Base-by-base conservation (phyloP, 2,329 filamentous ascomycete genomes). In the Kalaharituber pfeilii region DNA sequence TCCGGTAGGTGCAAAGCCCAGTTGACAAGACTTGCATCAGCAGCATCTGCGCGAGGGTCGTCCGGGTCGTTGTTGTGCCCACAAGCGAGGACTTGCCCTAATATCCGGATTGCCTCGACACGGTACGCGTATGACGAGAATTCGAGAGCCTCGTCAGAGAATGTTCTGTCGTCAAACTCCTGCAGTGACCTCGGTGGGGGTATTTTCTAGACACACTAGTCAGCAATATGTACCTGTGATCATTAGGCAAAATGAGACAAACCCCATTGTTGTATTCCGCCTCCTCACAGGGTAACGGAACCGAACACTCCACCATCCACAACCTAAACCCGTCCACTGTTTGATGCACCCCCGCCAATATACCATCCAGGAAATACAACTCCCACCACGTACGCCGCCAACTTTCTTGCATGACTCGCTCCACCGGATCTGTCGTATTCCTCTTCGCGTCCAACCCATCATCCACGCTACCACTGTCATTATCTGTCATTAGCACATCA, bases 371-470 rank as follows among this genome's bases (percentile, higher is more conserved):
- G n/a, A 85, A 76, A 65, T 82, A 89, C 36, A 85, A 64, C 62
- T 78, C 86, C 88, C 88, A 95, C 87, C 87, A 95, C 1, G 87
- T 95, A 56, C 88, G 75, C 18, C 86, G 77, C 77, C 86, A 82
- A 66, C 82, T 85, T 67, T 95, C 88, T 65, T 89, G 84, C 2
- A 88, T 66, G 1, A 86, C 72, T 0, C 33, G 54, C 8, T 54
- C 55, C 11, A 42, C 50, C 18, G 47, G 51, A 20, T 42, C 54
- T 22, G n/a, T 11, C 20, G 42, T 20, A 47, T 47, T 47, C n/a
- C 42, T 15, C 9, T 47, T 47, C 13, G n/a, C 42, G 20, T 47
- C 22, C 24, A 22, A 20, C n/a, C 29, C 42, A 18, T 42, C 51
- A 20, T 27, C 15, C 2, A 24, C 8, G 15, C 11, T 29, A 13